Base-by-base conservation (phyloP, 2,329 filamentous ascomycete genomes). In the Didymella keratinophila region DNA sequence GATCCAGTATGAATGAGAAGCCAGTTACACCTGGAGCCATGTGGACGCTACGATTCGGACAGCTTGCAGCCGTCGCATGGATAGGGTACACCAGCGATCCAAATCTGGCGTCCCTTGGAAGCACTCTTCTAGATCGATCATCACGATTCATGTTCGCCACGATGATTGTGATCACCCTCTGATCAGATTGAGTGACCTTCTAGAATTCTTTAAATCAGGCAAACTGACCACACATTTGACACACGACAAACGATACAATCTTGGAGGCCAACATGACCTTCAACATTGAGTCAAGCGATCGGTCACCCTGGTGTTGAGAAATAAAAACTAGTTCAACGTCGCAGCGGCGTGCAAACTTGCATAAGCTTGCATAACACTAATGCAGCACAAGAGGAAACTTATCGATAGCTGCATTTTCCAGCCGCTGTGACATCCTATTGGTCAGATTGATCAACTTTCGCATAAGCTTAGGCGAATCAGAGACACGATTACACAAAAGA, bases 381-480 rank as follows among this genome's bases (percentile, higher is more conserved):
- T 62, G 61, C 61, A 63, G 43, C 53, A 52, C 47, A 48, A 27
- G 18, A 41, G 47, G 23, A 56, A 18, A 30, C 54, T 53, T 63
- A 63, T 66, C 59, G 60, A 67, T 62, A 64, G 58, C 58, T 62
- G 50, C 63, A 58, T 56, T 64, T 58, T 52, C 42, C 1, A 20
- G 2, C 16, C 18, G 9, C 27, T 4, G 1, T 10, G 4, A 1
- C 14, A 20, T 42, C 20, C 41, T 6, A 58, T 58, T 58, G 49
- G 56, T 18, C 20, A 1, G 20, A 23, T n/a, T 20, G 2, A 4
- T 11, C 14, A 23, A 34, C n/a, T 11, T 7, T 28, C 41, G 44
- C 12, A 23, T 20, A 18, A 5, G 1, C 1, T 9, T 16, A 12
- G 34, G 11, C 49, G 37, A 58, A 58, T 58, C 37, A 53, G 3